These are phyloP conservation scores for Ambrosia trifida DNA, from an alignment of 129 eudicot genomes.

Conservation along the genomic window DNA sequence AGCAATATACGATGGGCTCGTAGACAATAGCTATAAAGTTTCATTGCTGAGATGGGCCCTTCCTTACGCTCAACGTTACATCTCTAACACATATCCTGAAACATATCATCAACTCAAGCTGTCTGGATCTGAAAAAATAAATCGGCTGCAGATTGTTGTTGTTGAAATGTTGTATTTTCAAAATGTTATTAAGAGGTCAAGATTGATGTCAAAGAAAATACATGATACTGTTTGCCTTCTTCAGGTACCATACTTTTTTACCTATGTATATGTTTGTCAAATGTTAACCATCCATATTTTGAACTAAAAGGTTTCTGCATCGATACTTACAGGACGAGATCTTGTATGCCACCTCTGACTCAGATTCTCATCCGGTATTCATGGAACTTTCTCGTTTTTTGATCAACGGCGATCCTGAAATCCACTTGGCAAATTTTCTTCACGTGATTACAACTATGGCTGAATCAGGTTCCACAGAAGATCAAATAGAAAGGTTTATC, in stretches of 20 bases:
- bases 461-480: slow-evolving; percentile 67
- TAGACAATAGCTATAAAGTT: slow-evolving; percentile 48
- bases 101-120: slow-evolving; percentile 58
- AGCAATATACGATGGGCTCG: slow-evolving; percentile 61
- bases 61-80: slow-evolving; percentile 90
- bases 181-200: slow-evolving; percentile 57
- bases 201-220: slow-evolving; percentile 57
- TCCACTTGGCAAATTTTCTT: slow-evolving; percentile 81
- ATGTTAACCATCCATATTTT: neutral
- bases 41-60: slow-evolving; percentile 70
- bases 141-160: slow-evolving; percentile 49
- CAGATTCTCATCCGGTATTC: slow-evolving; percentile 67
- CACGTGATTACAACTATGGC: slow-evolving; percentile 70
- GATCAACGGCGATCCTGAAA: slow-evolving; percentile 46
- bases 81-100: slow-evolving; percentile 47
- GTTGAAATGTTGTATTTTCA: slow-evolving; percentile 59
- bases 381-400: slow-evolving; percentile 67
- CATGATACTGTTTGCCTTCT: slow-evolving; percentile 56
- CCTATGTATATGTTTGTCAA: neutral
- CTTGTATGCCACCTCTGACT: slow-evolving; percentile 49
- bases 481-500: slow-evolving; percentile 62
- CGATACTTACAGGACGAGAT: slow-evolving; percentile 26
- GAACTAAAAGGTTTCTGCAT: too few species aligned
- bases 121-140: slow-evolving; percentile 2
- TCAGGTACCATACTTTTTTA: slow-evolving; percentile 28